Percentiles rank a stretch among this genome's conserved stretches.
Conservation (phyloP, 176 grass and related monocot genomes). For the Avena insularis region DNA sequence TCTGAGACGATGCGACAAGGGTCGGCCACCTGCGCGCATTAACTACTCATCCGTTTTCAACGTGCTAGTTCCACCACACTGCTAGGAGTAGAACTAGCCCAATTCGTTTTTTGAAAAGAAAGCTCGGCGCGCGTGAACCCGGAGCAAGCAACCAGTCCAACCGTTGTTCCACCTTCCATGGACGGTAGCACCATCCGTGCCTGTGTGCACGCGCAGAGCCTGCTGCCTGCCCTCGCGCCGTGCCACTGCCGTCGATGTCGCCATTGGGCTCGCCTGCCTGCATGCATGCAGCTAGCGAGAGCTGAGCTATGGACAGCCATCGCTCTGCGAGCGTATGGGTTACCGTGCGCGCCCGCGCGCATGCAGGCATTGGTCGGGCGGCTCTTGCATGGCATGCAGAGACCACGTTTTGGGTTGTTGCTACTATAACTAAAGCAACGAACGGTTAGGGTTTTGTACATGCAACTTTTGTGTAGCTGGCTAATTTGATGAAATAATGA, state of each 20-base stretch:
- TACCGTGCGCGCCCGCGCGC: neutral
- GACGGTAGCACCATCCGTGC: neutral
- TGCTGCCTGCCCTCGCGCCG: neutral
- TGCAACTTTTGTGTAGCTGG: too few relatives aligned
- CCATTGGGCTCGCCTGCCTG: neutral
- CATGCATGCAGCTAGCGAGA: neutral
- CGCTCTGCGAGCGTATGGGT: neutral
- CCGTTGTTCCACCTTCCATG: neutral
- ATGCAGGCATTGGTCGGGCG: conserved; percentile 9
- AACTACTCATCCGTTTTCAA: conserved; percentile 24
- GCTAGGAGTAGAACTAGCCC: neutral
- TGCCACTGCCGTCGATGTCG: neutral
- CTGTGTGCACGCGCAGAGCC: neutral
- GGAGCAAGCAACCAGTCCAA: neutral
- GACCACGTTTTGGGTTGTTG: too few relatives aligned
- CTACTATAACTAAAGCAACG: too few relatives aligned
- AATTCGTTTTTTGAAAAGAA: neutral
- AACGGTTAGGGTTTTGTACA: too few relatives aligned
- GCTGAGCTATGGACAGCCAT: neutral
- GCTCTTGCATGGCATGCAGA: neutral
- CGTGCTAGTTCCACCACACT: neutral
- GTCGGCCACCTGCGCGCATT: neutral
- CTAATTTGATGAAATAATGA: too few relatives aligned
- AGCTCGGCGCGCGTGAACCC: neutral
- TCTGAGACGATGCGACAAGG: conserved; percentile 17